Percentiles rank a stretch among this genome's conserved stretches.
Evolutionary conservation across 2,329 filamentous ascomycete genomes (phyloP).

Genomic region (Aurifilum marmelostoma): DNA sequence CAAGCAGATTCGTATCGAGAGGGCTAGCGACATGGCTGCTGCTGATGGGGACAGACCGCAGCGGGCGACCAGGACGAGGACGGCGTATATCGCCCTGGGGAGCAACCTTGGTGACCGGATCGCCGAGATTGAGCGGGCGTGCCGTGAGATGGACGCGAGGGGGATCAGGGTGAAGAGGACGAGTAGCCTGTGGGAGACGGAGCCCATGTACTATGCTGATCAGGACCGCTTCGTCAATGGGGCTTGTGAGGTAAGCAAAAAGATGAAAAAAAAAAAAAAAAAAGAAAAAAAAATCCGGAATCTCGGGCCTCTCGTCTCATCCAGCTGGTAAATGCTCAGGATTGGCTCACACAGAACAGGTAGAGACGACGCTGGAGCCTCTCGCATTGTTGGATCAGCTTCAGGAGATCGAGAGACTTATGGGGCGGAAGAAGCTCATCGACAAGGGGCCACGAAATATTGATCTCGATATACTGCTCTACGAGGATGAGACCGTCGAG

Average conservation of each 20-base stretch:
- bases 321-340: background rate
- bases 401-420: conserved; percentile 78
- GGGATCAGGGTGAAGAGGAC: conserved; percentile 77
- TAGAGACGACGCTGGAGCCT: conserved; percentile 78
- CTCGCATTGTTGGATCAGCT: conserved; percentile 77
- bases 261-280: too few relatives aligned
- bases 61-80: conserved; percentile 38
- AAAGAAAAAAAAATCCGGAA: too few relatives aligned
- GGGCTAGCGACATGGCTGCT: conserved; percentile 33
- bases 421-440: conserved; percentile 81
- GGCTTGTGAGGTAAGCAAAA: conserved; percentile 75
- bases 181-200: conserved; percentile 90
- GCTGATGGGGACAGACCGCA: conserved; percentile 27
- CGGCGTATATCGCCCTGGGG: conserved; percentile 83
- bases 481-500: conserved; percentile 67
- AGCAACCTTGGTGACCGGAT: conserved; percentile 91
- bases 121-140: conserved; percentile 82
- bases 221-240: conserved; percentile 91
- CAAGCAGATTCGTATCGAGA: conserved; percentile 29
- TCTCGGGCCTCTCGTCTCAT: too few relatives aligned
- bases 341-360: conserved; percentile 50
- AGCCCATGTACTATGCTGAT: conserved; percentile 93
- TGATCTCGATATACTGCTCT: conserved; percentile 89
- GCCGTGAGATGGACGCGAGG: conserved; percentile 72
- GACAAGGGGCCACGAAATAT: conserved; percentile 96